Evolutionary conservation across 208 protist genomes (phyloP).

Genomic region (Blastocrithidia nonstop): DNA sequence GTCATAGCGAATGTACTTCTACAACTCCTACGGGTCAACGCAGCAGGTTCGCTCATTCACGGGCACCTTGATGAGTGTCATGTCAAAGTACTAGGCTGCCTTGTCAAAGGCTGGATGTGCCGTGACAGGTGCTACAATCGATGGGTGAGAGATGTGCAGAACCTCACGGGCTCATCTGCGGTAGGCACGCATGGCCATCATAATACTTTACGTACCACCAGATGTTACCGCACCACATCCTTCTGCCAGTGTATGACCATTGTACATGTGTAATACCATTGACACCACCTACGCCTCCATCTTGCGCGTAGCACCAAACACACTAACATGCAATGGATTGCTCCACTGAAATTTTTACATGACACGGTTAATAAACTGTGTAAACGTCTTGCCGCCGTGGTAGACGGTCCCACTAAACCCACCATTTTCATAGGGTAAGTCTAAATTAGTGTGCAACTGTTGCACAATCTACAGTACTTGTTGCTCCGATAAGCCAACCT

Average conservation of each 20-base stretch:
- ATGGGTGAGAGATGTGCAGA: conserved; percentile 78
- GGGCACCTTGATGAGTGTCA: conserved; percentile 88
- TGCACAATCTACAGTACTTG: conserved; percentile 47
- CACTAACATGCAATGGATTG: conserved; percentile 93
- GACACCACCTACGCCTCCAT: conserved; percentile 96
- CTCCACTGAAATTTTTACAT: conserved; percentile 84
- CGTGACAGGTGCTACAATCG: conserved; percentile 87
- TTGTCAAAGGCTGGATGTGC: conserved; percentile 97
- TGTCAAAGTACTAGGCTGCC: conserved; percentile 91
- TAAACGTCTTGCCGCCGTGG: conserved; percentile 72
- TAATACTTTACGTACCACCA: conserved; percentile 94
- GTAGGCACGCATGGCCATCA: conserved; percentile 96
- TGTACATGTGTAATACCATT: conserved; percentile 92
- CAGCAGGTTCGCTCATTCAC: conserved; percentile 58
- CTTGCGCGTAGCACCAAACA: conserved; percentile 93
- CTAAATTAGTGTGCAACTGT: conserved; percentile 39
- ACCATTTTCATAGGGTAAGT: conserved; percentile 48
- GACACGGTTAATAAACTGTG: conserved; percentile 77
- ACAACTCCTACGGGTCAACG: conserved; percentile 67
- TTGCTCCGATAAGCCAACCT: conserved; percentile 21
- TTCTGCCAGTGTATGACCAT: conserved; percentile 72
- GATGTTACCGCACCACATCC: conserved; percentile 93
- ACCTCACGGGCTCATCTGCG: conserved; percentile 77
- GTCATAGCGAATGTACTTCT: conserved; percentile 87
- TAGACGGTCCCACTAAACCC: conserved; percentile 89